A percentile compares a stretch with the other conserved stretches of the same genome.
These are phyloP conservation scores for Backusella circina DNA, from an alignment of 192 early-diverging fungal genomes.

Conservation along the genomic window DNA sequence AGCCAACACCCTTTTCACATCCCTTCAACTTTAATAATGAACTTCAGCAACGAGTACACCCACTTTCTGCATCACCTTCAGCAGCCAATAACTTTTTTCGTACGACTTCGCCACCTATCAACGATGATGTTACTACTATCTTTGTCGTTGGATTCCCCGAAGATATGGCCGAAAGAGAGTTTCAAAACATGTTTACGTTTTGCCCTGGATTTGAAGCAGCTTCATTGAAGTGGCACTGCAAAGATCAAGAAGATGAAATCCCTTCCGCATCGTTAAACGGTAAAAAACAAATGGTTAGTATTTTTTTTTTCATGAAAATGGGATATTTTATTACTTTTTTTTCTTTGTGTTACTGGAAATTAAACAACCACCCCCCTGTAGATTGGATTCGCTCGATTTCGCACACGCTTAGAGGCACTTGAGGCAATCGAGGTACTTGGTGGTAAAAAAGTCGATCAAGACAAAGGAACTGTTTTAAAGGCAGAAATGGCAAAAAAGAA, in stretches of 20 bases:
- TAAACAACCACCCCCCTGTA: constrained; percentile 25
- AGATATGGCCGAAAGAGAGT: constrained; percentile 98
- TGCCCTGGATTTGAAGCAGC: constrained; percentile 96
- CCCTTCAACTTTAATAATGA: neutral
- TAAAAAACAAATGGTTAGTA: constrained; percentile 28
- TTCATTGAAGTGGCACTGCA: constrained; percentile 84
- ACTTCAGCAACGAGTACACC: constrained; percentile 16
- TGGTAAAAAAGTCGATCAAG: constrained; percentile 86
- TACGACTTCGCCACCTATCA: neutral
- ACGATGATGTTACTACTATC: constrained; percentile 96
- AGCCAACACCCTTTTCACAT: constrained; percentile 8
- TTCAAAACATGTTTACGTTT: constrained; percentile 99
- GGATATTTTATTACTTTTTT: neutral
- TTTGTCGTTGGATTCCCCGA: constrained; percentile 99
- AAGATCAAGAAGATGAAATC: constrained; percentile 59
- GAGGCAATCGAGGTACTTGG: constrained; percentile 88
- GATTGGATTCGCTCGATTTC: constrained; percentile 99
- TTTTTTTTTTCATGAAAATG: neutral
- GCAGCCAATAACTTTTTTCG: neutral
- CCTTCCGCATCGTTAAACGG: constrained; percentile 32
- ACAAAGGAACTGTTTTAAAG: constrained; percentile 79
- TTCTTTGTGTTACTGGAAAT: neutral
- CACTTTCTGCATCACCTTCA: constrained; percentile 18
- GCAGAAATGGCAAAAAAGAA: constrained; percentile 99
- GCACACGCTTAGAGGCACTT: constrained; percentile 83